Evolutionary conservation across 768 basidiomycete genomes (phyloP).

Genomic region (Leccinum barrowsii): DNA sequence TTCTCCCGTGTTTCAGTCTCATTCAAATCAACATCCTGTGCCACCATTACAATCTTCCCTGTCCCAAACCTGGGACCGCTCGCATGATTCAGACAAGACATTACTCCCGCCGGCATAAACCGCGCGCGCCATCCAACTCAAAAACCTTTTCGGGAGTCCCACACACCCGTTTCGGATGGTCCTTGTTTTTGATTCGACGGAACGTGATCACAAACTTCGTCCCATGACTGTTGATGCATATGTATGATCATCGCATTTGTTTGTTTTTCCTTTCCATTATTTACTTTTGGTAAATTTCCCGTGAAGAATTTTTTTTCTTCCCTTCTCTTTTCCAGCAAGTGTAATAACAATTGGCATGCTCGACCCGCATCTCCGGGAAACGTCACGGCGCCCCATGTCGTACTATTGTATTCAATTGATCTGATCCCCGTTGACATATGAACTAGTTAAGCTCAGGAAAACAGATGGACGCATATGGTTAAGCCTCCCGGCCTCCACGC

Average conservation of each 20-base stretch:
- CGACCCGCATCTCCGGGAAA: slow-evolving; percentile 22
- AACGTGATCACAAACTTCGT: slow-evolving; percentile 4
- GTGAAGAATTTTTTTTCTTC: slow-evolving; percentile 17
- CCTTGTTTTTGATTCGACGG: slow-evolving; percentile 2
- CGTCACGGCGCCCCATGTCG: slow-evolving; percentile 25
- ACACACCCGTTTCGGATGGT: slow-evolving; percentile 6
- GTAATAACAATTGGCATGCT: slow-evolving; percentile 1
- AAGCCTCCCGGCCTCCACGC: slow-evolving; percentile 24
- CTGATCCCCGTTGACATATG: slow-evolving; percentile 34
- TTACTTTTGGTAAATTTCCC: slow-evolving; percentile 5
- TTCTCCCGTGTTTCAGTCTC: slow-evolving; percentile 23
- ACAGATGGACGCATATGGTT: slow-evolving; percentile 31
- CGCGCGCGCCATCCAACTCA: slow-evolving; percentile 2
- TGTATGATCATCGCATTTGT: not conserved
- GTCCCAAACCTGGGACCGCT: slow-evolving; percentile 6
- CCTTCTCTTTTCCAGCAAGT: not conserved
- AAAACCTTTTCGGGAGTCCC: not conserved
- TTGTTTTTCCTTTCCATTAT: slow-evolving; percentile 20
- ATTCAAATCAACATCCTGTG: slow-evolving; percentile 6
- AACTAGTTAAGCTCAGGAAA: slow-evolving; percentile 19
- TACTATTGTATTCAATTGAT: slow-evolving; percentile 29
- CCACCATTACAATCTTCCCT: not conserved
- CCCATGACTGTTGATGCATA: not conserved
- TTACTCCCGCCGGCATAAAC: slow-evolving; percentile 11
- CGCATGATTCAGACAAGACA: slow-evolving; percentile 7